Conservation (phyloP, 495 filamentous ascomycete genomes). For the Xylaria acuta region DNA sequence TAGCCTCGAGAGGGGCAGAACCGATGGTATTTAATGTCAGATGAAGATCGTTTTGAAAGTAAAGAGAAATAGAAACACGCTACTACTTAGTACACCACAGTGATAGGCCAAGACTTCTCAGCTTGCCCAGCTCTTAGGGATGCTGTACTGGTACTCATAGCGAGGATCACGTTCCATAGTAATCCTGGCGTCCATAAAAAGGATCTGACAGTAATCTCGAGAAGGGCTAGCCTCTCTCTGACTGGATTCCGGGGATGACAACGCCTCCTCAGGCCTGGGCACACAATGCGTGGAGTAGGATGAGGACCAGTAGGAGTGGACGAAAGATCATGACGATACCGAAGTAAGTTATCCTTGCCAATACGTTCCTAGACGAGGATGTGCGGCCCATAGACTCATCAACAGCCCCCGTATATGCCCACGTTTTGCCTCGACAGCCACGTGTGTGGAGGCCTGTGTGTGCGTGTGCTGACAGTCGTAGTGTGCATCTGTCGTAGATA, state of each 20-base stretch:
- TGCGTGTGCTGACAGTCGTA: not conserved
- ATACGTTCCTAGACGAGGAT: not conserved
- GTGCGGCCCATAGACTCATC: conserved; percentile 12
- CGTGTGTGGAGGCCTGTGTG: conserved; percentile 8
- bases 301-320: conserved; percentile 20
- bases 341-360: conserved; percentile 12
- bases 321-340: conserved; percentile 7
- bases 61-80: not conserved
- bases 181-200: conserved; percentile 23
- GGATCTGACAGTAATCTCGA: conserved; percentile 29
- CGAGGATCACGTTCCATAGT: conserved; percentile 24
- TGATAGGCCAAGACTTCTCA: conserved; percentile 27
- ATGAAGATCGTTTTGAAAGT: conserved; percentile 13
- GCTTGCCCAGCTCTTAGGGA: conserved; percentile 21
- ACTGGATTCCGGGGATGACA: conserved; percentile 26
- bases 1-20: conserved; percentile 16
- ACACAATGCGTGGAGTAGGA: conserved; percentile 15
- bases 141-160: not conserved
- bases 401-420: conserved; percentile 10
- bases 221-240: conserved; percentile 26
- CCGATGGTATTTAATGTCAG: conserved; percentile 26
- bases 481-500: conserved; percentile 10
- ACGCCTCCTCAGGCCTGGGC: conserved; percentile 19
- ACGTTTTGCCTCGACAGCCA: conserved; percentile 21
- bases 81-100: conserved; percentile 10